Evolutionary conservation across 1,284 basidiomycete species (phyloP), one percentile per base, ranked within the genome.

Genomic region (Irpex lacteus): DNA sequence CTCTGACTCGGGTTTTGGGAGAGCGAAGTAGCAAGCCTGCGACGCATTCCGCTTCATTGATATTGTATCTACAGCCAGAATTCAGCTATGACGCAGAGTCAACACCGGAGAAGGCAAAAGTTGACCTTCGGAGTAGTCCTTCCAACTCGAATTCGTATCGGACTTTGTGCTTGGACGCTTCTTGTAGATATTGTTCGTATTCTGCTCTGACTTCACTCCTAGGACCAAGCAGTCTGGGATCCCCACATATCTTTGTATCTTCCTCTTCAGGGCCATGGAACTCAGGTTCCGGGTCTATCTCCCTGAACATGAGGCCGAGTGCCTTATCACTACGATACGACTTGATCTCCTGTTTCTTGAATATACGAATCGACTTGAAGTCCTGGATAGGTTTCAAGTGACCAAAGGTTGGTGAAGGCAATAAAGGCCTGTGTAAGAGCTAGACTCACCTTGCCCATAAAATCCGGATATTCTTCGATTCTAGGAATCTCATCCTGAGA

Each of bases 371-470:
- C n/a, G 63, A 32, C 57, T 60, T 65, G 26, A 59, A 62, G 9
- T 62, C 60, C 63, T 65, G 26, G 3, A 26, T 26, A 26, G 26
- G 26, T 2, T 26, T 26, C 26, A 26, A 2, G 3, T 2, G 3
- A 26, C 26, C 26, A 2, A 26, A 4, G 26, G 26, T 26, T 26
- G 4, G 26, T 26, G 26, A 26, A 26, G 4, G 4, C 26, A 26
- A 26, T 26, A 26, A 26, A 3, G 26, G 0, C 26, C 3, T 3
- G 8, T 2, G 18, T 8, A 8, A 8, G 18, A 7, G 21, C 1
- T 4, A 2, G 15, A 52, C 50, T 57, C 13, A 65, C 66, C 59
- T 67, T 67, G 15, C 66, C 66, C 66, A 67, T 67, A 53, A 62
- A 67, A 32, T 67, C 66, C 5, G 66, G 63, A 36, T 64, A 66